These are phyloP conservation scores for Diaporthe humulicola DNA, from an alignment of 2,329 filamentous ascomycete genomes.

Conservation along the genomic window DNA sequence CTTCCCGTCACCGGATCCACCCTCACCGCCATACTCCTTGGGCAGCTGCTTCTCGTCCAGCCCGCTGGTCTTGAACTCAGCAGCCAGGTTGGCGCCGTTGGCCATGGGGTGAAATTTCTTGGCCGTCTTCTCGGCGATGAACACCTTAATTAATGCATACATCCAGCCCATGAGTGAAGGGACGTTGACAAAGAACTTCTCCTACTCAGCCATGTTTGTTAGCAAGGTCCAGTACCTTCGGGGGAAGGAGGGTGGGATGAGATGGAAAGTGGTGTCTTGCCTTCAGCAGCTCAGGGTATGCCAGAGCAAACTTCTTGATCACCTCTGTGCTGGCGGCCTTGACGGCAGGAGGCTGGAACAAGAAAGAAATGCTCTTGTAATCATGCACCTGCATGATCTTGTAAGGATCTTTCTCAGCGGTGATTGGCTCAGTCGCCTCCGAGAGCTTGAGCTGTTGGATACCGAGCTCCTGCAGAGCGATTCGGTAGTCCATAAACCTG, in stretches of 20 bases:
- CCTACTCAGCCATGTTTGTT: constrained; percentile 42
- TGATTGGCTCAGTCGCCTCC: constrained; percentile 77
- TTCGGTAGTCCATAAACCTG: constrained; percentile 91
- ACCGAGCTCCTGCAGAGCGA: constrained; percentile 81
- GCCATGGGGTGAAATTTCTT: constrained; percentile 85
- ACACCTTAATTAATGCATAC: constrained; percentile 80
- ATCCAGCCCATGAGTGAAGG: constrained; percentile 92
- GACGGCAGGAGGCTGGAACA: constrained; percentile 82
- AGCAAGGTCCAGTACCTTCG: not conserved
- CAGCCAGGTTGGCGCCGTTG: constrained; percentile 78
- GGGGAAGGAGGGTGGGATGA: not conserved
- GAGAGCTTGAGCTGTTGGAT: constrained; percentile 79
- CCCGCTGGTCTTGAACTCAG: constrained; percentile 68
- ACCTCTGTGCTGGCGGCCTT: constrained; percentile 84
- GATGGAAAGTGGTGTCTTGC: constrained; percentile 44
- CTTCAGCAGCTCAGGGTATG: constrained; percentile 89
- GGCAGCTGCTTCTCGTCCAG: constrained; percentile 75
- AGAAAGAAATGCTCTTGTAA: constrained; percentile 89
- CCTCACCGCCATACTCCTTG: constrained; percentile 83
- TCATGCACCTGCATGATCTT: constrained; percentile 95
- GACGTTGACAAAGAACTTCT: constrained; percentile 98
- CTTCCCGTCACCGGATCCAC: constrained; percentile 46
- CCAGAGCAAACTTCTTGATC: constrained; percentile 83
- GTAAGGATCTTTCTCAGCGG: constrained; percentile 84
- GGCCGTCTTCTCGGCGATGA: constrained; percentile 79